These are phyloP conservation scores for Mucuna pruriens DNA, from an alignment of 306 rosid genomes.

Conservation along the genomic window DNA sequence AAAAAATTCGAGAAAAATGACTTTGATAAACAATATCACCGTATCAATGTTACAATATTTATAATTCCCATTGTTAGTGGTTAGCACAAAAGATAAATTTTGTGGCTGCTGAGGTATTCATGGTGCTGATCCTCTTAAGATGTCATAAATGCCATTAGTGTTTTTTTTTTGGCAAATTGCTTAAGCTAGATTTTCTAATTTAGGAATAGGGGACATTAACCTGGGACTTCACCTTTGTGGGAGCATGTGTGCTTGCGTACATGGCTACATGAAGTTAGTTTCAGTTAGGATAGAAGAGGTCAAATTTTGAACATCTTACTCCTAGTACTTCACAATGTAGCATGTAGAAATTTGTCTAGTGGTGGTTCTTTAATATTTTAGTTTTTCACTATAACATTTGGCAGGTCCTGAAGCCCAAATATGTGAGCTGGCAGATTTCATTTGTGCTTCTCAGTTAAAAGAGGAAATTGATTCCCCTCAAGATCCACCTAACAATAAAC, in stretches of 20 bases:
- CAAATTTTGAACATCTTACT: not conserved
- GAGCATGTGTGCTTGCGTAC: not conserved
- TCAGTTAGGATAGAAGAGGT: not conserved
- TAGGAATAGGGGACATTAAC: not conserved
- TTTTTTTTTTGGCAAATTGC: not conserved
- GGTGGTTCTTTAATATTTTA: not conserved
- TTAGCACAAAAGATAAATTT: not conserved
- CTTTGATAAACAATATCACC: not conserved
- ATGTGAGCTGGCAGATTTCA: conserved; percentile 71
- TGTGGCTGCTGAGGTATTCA: not conserved
- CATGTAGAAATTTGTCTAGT: not conserved
- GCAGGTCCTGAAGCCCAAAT: conserved; percentile 62
- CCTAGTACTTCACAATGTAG: not conserved
- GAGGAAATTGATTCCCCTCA: conserved; percentile 26
- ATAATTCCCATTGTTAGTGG: not conserved
- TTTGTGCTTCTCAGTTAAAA: conserved; percentile 68
- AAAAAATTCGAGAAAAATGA: not conserved
- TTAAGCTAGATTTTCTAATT: not conserved
- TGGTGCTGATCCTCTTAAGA: not conserved
- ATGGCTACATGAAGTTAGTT: not conserved
- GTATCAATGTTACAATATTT: not conserved
- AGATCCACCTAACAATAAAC: not conserved
- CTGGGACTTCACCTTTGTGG: not conserved
- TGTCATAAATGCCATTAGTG: not conserved
- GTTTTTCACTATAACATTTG: conserved; percentile 32